A percentile compares a stretch with the other conserved stretches of the same genome.
Conservation (phyloP, 257 asterid species). For the Echites panduratus region DNA sequence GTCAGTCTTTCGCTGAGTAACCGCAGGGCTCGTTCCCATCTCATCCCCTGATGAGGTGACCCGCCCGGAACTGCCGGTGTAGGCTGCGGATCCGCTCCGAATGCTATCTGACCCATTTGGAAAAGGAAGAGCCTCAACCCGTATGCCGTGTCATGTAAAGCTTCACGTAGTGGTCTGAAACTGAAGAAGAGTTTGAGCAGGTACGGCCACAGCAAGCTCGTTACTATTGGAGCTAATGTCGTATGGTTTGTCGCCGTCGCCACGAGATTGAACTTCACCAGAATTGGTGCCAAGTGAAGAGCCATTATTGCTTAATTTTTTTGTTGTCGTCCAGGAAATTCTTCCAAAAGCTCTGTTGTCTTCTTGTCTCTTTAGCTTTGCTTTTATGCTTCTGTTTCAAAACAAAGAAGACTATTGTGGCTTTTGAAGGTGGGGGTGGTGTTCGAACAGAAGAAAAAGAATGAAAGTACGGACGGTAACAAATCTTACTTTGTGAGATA, state of each 20-base stretch:
- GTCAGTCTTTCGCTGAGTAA: constrained; percentile 34
- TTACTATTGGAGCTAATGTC: constrained; percentile 24
- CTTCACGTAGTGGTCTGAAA: constrained; percentile 37
- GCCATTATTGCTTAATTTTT: constrained; percentile 20
- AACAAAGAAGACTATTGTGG: no score
- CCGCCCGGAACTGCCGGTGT: not conserved
- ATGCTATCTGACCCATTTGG: constrained; percentile 45
- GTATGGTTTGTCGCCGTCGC: constrained; percentile 7
- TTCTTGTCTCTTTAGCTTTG: no score
- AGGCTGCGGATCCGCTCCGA: constrained; percentile 5
- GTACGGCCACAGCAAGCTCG: constrained; percentile 45
- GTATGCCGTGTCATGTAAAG: constrained; percentile 19
- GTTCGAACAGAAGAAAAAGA: no score
- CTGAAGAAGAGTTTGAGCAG: constrained; percentile 39
- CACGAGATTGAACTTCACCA: constrained; percentile 39
- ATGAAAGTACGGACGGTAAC: no score
- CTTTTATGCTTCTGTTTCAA: no score
- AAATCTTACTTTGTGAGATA: no score
- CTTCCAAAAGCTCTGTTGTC: not conserved
- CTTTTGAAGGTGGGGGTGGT: no score
- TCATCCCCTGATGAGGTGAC: constrained; percentile 13
- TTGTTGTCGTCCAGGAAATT: no score
- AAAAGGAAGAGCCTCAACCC: constrained; percentile 44
- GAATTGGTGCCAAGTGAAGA: constrained; percentile 25
- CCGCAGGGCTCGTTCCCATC: constrained; percentile 63